These are phyloP conservation scores for Coemansia sp. DNA, from an alignment of 192 early-diverging fungal genomes.

Conservation along the genomic window DNA sequence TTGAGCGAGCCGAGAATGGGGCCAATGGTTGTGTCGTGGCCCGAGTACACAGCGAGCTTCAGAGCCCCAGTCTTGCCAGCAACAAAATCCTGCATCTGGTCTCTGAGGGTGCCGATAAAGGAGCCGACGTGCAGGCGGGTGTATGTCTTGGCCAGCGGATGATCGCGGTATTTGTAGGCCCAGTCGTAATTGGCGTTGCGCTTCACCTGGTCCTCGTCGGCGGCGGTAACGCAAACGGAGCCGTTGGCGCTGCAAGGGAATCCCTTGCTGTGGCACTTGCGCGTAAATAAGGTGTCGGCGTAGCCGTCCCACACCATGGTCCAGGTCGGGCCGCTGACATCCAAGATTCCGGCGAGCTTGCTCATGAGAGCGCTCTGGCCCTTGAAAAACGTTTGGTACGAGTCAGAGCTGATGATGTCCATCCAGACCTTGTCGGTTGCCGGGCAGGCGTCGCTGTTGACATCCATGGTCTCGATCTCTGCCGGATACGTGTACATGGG, in stretches of 20 bases:
- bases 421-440: conserved; percentile 5
- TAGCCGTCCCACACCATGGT: conserved; percentile 29
- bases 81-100: conserved; percentile 28
- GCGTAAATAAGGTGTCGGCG: conserved; percentile 38
- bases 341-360: conserved; percentile 32
- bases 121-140: conserved; percentile 48
- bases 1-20: conserved; percentile 47
- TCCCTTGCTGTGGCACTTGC: conserved; percentile 30
- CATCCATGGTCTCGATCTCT: conserved; percentile 51
- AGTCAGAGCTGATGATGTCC: conserved; percentile 5
- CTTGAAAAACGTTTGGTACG: conserved; percentile 37
- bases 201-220: conserved; percentile 30
- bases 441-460: conserved; percentile 50
- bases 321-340: conserved; percentile 27
- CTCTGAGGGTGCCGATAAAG: conserved; percentile 45
- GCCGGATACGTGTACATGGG: conserved; percentile 51
- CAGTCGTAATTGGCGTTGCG: conserved; percentile 42
- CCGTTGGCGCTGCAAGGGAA: conserved; percentile 22
- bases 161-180: conserved; percentile 40
- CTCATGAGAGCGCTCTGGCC: conserved; percentile 38
- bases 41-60: conserved; percentile 56
- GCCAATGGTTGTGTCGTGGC: conserved; percentile 52
- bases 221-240: conserved; percentile 31
- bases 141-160: conserved; percentile 22
- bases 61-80: conserved; percentile 22